Evolutionary conservation across 2,329 filamentous ascomycete species (phyloP).

Genomic region (Orbilia javanica): DNA sequence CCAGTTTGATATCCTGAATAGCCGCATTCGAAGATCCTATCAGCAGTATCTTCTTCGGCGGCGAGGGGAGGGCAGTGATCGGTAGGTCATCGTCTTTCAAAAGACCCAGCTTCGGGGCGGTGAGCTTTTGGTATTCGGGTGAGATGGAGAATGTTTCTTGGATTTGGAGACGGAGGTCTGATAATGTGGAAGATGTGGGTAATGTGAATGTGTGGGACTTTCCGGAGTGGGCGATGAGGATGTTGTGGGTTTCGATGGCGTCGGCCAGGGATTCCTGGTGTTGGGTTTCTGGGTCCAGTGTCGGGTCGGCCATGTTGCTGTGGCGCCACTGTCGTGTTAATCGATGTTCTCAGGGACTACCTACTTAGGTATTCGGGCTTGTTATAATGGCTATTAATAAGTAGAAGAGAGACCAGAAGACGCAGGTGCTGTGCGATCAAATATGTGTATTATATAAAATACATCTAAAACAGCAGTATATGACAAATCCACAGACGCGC

Average conservation of each 20-base stretch:
- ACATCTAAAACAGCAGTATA: too few relatives aligned
- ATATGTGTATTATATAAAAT: too few relatives aligned
- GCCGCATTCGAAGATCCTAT: constrained; percentile 69
- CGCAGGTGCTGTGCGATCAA: too few relatives aligned
- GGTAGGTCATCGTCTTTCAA: constrained; percentile 72
- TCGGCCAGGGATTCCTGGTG: background rate
- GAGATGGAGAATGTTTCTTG: constrained; percentile 71
- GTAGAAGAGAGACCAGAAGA: too few relatives aligned
- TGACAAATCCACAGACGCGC: too few relatives aligned
- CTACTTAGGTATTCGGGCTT: too few relatives aligned
- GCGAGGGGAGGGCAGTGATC: constrained; percentile 69
- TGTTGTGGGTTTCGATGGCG: constrained; percentile 65
- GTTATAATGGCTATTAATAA: too few relatives aligned
- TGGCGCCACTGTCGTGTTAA: too few relatives aligned
- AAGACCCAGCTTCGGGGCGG: constrained; percentile 75
- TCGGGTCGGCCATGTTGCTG: too few relatives aligned
- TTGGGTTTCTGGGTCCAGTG: background rate
- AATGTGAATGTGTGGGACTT: constrained; percentile 67
- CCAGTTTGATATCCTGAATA: constrained; percentile 66
- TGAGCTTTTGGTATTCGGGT: constrained; percentile 75
- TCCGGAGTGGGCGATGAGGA: constrained; percentile 67
- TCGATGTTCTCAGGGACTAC: too few relatives aligned
- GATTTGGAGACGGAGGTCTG: constrained; percentile 74
- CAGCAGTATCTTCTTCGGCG: constrained; percentile 72
- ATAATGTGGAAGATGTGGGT: constrained; percentile 68